Base-by-base conservation (phyloP, 2,329 filamentous ascomycete genomes). In the Diaporthe ampelina region DNA sequence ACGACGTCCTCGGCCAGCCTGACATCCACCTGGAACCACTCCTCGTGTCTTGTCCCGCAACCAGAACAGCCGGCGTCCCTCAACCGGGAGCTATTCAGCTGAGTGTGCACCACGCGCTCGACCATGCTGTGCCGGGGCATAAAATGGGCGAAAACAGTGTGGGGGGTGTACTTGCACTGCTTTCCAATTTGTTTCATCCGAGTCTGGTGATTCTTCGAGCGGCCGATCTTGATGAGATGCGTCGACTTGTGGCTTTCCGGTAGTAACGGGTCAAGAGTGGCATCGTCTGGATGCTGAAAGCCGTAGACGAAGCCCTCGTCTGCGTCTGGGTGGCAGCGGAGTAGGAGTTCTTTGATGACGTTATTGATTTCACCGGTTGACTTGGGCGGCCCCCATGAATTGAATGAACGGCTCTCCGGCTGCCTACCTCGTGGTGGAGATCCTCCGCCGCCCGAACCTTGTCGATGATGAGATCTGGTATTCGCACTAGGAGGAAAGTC, bases 141-240 rank as follows among this genome's bases (percentile, higher is more conserved):
- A 13, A 21, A 17, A 52, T 75, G 76, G 24, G 65, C 52, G 21
- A 70, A 71, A 15, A 81, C 32, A 0, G 78, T 40, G 11, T 74
- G n/a, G 11, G 79, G 76, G 3, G 70, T 52, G 63, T 83, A 82
- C 19, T 74, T 70, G 67, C 81, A 83, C 21, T 77, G 24, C 1
- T 45, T 35, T 58, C 74, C 21, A 78, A 79, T 81, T 0, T 71
- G 1, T 15, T 24, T 21, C 79, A 81, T 81, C 15, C 81, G 81
- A 7, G 3, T 26, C 1, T 72, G 17, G 50, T 77, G 65, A 35
- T 81, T 15, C 1, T 65, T 43, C 3, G 80, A 75, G 76, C 72
- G 77, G 26, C 81, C 81, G n/a, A 83, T 82, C 70, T 83, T 83
- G 75, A 82, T 75, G 29, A 78, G 75, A 8, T 76, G 76, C 4